Evolutionary conservation across 768 basidiomycete genomes (phyloP).

Genomic region (Podaxis sp.): DNA sequence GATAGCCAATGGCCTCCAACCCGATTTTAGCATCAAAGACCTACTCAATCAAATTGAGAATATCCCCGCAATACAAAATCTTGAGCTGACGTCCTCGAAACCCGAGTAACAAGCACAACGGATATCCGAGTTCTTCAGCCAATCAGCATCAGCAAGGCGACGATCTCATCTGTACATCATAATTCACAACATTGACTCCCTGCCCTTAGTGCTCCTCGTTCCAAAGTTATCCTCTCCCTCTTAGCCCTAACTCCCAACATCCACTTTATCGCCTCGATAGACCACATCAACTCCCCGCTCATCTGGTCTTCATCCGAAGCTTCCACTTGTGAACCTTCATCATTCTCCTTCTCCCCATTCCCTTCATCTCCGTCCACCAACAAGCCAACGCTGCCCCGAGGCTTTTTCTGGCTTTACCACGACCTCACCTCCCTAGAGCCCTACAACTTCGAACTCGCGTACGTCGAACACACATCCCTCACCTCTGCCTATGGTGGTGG

Average conservation of each 20-base stretch:
- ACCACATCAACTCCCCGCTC: too few species aligned
- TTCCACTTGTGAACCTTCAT: too few species aligned
- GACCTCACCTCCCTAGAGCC: conserved; percentile 83
- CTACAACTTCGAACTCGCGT: conserved; percentile 78
- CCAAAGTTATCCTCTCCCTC: too few species aligned
- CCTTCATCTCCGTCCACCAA: conserved; percentile 9
- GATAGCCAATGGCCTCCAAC: conserved; percentile 77
- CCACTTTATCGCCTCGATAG: too few species aligned
- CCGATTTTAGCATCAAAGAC: conserved; percentile 56
- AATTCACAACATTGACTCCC: too few species aligned
- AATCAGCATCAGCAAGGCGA: conserved; percentile 17
- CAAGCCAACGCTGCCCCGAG: conserved; percentile 35
- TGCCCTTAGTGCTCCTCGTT: too few species aligned
- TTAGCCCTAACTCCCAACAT: too few species aligned
- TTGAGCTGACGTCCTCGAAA: conserved; percentile 24
- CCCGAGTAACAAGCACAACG: conserved; percentile 63
- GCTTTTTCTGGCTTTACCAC: conserved; percentile 84
- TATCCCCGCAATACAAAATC: conserved; percentile 29
- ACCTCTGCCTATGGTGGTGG: conserved; percentile 38
- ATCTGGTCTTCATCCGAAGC: too few species aligned
- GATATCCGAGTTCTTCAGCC: conserved; percentile 60
- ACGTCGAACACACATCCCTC: conserved; percentile 61
- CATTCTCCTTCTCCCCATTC: too few species aligned
- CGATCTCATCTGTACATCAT: conserved; percentile 53
- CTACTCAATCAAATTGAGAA: conserved; percentile 61